Percentiles rank a stretch among this genome's conserved stretches.
These are phyloP conservation scores for Smittium culicis DNA, from an alignment of 371 early-diverging fungal species.

Conservation along the genomic window DNA sequence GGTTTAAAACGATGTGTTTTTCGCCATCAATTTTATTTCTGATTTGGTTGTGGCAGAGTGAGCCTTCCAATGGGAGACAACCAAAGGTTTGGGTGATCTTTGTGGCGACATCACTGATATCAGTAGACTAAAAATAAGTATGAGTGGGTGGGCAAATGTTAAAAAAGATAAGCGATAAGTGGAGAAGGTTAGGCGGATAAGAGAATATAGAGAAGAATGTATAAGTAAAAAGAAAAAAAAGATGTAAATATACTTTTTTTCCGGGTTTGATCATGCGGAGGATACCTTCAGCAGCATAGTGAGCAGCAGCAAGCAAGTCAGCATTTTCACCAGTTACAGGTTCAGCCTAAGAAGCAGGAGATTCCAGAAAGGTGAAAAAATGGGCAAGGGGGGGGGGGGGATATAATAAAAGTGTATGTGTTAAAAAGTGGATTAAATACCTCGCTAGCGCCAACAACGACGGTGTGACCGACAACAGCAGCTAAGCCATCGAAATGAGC, in stretches of 20 bases:
- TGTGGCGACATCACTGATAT: conserved; percentile 63
- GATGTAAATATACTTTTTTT: conserved; percentile 31
- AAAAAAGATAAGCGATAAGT: too few relatives aligned
- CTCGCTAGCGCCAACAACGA: conserved; percentile 47
- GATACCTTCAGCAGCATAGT: conserved; percentile 62
- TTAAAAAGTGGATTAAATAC: not conserved
- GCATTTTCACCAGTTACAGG: conserved; percentile 76
- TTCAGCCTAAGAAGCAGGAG: conserved; percentile 13
- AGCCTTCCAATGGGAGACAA: conserved; percentile 74
- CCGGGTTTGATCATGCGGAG: conserved; percentile 74
- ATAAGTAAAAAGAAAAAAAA: conserved; percentile 7
- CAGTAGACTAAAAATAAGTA: conserved; percentile 30
- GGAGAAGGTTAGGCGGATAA: too few relatives aligned
- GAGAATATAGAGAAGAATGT: conserved; percentile 14
- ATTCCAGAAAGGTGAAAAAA: not conserved
- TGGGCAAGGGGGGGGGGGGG: not conserved
- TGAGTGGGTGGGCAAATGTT: too few relatives aligned
- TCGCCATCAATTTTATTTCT: conserved; percentile 78
- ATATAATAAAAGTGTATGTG: not conserved
- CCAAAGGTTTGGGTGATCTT: conserved; percentile 66
- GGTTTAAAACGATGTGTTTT: conserved; percentile 72
- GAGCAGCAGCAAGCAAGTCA: conserved; percentile 75
- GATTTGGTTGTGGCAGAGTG: conserved; percentile 65
- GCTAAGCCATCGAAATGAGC: conserved; percentile 88
- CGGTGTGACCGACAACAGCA: conserved; percentile 70